Base-by-base conservation (phyloP, 192 early-diverging fungal species). In the Diversispora eburnea region DNA sequence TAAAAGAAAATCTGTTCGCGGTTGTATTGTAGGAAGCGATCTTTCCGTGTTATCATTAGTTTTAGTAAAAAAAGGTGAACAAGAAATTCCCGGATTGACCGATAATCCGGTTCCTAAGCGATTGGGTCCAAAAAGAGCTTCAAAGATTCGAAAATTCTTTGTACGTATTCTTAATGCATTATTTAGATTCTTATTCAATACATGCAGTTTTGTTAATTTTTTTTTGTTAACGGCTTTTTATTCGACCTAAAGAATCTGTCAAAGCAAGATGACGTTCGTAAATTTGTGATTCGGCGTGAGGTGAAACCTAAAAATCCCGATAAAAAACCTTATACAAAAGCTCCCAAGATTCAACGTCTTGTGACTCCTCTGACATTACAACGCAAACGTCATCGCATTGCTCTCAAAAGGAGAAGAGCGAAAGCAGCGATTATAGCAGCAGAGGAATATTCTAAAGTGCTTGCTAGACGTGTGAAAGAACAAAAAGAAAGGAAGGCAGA, bases 111-210 rank as follows among this genome's bases (percentile, higher is more conserved):
- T 92, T 54, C 97, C 97, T 80, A 99, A 99, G 92, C 92, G 97
- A 77, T 90, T 99, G 73, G 97, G 97, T 76, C 97, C 97, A 81
- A 99, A 99, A 94, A 89, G 97, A 80, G 97, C 97, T 75, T 90
- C 83, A 89, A 96, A 97, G 84, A 98, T 99, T 90, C 92, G 97
- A 84, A 97, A 96, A 90, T 91, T 99, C 88, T 99, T 99, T 86
- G 86, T 88, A 81, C 74, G 86, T 88, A 77, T 51, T 20, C 41
- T 73, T 17, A 17, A 59, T 39, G 62, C 19, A 13, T 22, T 51
- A 46, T 3, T 6, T 45, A 5, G 3, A 17, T 8, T 46, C 1
- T 19, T 25, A 41, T 45, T 48, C 41, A 57, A 70, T 3, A 42
- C 1, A 52, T 8, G 7, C n/a, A n/a, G 10, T 69, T 10, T 69